Evolutionary conservation across 176 grass and related monocot species (phyloP).

Genomic region (Aegilops bicornis): DNA sequence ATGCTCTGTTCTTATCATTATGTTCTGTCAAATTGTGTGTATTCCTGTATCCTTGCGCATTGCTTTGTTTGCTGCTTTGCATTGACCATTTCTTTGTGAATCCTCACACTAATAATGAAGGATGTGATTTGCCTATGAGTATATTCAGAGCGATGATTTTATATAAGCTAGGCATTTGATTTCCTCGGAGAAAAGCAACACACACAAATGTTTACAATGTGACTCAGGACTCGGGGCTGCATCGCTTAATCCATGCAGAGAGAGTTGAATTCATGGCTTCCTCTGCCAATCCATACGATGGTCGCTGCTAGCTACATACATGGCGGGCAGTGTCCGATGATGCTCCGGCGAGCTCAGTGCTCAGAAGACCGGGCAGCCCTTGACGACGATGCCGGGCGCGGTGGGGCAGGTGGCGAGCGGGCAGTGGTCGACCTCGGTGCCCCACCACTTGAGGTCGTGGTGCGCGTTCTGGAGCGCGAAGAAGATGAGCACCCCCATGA

Average conservation of each 20-base stretch:
- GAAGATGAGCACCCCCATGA: constrained; percentile 98
- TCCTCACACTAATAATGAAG: not conserved
- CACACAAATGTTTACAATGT: constrained; percentile 8
- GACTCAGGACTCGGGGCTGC: not conserved
- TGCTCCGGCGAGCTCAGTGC: not conserved
- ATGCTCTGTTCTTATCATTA: not conserved
- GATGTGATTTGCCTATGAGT: not conserved
- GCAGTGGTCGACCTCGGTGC: constrained; percentile 88
- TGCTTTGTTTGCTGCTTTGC: not conserved
- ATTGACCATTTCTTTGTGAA: not conserved
- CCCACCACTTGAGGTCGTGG: constrained; percentile 89
- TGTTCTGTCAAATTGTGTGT: not conserved
- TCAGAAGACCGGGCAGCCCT: constrained; percentile 90
- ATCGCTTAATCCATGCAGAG: constrained; percentile 4
- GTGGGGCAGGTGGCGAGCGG: constrained; percentile 89
- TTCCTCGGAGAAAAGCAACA: constrained; percentile 14
- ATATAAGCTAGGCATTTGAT: not conserved
- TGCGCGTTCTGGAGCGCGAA: constrained; percentile 87
- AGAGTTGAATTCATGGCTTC: not conserved
- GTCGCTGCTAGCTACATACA: not conserved
- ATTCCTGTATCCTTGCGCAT: not conserved
- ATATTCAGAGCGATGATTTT: not conserved
- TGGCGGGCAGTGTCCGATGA: not conserved
- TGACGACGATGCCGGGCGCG: constrained; percentile 67
- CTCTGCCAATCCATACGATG: not conserved